A percentile compares a stretch with the other conserved stretches of the same genome.
Evolutionary conservation across 164 flowering plant genomes (phyloP).

Genomic region (Amborella trichopoda): DNA sequence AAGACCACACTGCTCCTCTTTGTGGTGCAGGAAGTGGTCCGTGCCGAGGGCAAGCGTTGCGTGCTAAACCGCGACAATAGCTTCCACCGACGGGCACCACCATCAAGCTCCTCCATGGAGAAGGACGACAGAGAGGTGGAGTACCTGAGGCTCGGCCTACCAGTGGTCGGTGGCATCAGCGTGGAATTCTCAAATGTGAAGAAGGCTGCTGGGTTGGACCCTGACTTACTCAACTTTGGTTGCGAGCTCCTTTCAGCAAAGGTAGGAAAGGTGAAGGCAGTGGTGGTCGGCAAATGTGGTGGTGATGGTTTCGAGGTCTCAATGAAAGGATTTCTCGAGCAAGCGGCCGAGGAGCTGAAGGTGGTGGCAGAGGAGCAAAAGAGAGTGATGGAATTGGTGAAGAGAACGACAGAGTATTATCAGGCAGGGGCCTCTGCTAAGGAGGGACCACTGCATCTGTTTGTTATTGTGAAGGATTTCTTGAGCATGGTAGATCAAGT

Average conservation of each 20-base stretch:
- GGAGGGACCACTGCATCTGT: slow-evolving; percentile 46
- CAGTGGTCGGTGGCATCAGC: slow-evolving; percentile 44
- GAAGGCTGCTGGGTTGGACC: slow-evolving; percentile 52
- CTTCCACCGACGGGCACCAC: slow-evolving; percentile 5
- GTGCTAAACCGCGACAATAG: slow-evolving; percentile 28
- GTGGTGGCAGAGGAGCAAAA: slow-evolving; percentile 40
- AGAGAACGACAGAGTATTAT: slow-evolving; percentile 60
- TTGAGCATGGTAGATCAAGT: slow-evolving; percentile 60
- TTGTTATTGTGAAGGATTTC: slow-evolving; percentile 61
- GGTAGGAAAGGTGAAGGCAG: slow-evolving; percentile 20
- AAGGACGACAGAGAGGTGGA: slow-evolving; percentile 41
- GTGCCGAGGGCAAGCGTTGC: slow-evolving; percentile 60
- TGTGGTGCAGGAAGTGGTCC: slow-evolving; percentile 68
- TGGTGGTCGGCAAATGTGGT: slow-evolving; percentile 9
- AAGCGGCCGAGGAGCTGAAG: slow-evolving; percentile 47
- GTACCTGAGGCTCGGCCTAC: slow-evolving; percentile 46
- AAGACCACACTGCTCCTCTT: slow-evolving; percentile 74
- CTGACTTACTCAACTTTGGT: slow-evolving; percentile 20
- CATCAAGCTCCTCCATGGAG: neutral
- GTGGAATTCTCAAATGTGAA: slow-evolving; percentile 53
- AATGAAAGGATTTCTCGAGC: slow-evolving; percentile 49
- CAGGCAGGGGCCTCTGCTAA: slow-evolving; percentile 41
- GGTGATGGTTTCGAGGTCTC: slow-evolving; percentile 30
- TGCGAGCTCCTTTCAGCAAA: slow-evolving; percentile 21
- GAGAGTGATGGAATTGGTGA: slow-evolving; percentile 56